These are phyloP conservation scores for Amaranthus palmeri DNA, from an alignment of 148 eudicot genomes.

Conservation along the genomic window DNA sequence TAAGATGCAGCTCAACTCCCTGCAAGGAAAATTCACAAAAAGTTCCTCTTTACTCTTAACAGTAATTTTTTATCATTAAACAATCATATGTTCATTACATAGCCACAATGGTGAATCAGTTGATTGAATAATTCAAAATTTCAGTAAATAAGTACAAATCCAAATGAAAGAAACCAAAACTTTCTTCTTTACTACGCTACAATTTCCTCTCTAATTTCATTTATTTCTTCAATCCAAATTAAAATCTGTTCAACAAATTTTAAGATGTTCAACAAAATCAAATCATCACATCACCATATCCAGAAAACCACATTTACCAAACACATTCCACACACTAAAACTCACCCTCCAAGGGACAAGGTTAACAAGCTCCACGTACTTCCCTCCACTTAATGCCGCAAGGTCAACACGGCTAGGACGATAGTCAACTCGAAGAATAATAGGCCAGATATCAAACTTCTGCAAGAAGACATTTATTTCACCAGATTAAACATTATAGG, in stretches of 20 bases:
- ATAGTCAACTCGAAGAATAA: constrained; percentile 78
- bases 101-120: not conserved
- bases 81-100: not conserved
- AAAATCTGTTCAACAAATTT: not conserved
- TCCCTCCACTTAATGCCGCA: constrained; percentile 83
- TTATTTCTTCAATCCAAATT: not conserved
- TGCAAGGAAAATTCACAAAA: constrained; percentile 23
- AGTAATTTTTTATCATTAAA: not conserved
- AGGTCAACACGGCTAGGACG: constrained; percentile 76
- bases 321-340: not conserved
- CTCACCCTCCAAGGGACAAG: constrained; percentile 94
- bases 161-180: not conserved
- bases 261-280: not conserved
- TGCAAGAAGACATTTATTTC: constrained; percentile 35
- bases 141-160: not conserved
- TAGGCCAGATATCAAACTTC: constrained; percentile 79
- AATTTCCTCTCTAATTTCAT: not conserved
- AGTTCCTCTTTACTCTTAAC: not conserved
- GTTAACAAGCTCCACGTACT: constrained; percentile 92
- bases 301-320: constrained; percentile 4
- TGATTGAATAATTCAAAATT: not conserved
- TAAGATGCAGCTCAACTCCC: constrained; percentile 93
- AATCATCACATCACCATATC: not conserved
- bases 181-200: not conserved
- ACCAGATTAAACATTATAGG: not conserved